Percentiles rank a stretch among this genome's conserved stretches.
phyloP scores from a whole-genome alignment of 1,139 yeast genomes.

The Kazachstania sp. region DNA sequence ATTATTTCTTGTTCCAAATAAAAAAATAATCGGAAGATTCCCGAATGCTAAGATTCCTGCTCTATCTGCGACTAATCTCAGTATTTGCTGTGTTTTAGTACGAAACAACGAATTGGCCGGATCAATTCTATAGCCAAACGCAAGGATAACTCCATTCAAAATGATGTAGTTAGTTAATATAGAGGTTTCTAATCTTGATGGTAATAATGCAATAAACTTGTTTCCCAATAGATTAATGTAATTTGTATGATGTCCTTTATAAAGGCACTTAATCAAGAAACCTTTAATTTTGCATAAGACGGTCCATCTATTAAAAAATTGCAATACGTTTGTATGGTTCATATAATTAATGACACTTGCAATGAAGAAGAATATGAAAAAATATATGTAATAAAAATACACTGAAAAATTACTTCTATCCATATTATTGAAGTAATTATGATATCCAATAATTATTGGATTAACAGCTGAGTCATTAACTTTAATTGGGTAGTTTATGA shows the following conservation, averaged over 20 bases:
- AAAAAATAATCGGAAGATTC: conserved; percentile 42
- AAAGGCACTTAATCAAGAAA: conserved; percentile 12
- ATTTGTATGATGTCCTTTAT: conserved; percentile 15
- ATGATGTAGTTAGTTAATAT: conserved; percentile 41
- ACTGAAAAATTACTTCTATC: conserved; percentile 16
- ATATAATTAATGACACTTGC: conserved; percentile 9
- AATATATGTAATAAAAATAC: conserved; percentile 10
- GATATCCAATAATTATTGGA: conserved; percentile 12
- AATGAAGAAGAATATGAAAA: conserved; percentile 8
- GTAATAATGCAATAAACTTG: conserved; percentile 17
- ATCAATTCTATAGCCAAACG: conserved; percentile 34
- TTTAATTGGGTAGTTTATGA: conserved; percentile 13
- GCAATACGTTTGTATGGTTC: conserved; percentile 11
- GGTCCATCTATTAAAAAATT: conserved; percentile 8
- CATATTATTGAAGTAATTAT: conserved; percentile 13
- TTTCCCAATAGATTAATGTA: conserved; percentile 7
- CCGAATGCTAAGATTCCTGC: conserved; percentile 44
- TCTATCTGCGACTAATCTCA: conserved; percentile 37
- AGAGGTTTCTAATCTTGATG: conserved; percentile 51
- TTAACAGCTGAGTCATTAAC: conserved; percentile 8
- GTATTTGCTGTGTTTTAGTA: conserved; percentile 36
- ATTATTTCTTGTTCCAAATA: conserved; percentile 59
- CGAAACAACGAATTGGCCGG: conserved; percentile 38
- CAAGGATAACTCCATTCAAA: conserved; percentile 37
- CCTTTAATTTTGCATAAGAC: conserved; percentile 14